phyloP scores from a whole-genome alignment of 495 filamentous ascomycete genomes.

The Massariosphaeria phaeospora region DNA sequence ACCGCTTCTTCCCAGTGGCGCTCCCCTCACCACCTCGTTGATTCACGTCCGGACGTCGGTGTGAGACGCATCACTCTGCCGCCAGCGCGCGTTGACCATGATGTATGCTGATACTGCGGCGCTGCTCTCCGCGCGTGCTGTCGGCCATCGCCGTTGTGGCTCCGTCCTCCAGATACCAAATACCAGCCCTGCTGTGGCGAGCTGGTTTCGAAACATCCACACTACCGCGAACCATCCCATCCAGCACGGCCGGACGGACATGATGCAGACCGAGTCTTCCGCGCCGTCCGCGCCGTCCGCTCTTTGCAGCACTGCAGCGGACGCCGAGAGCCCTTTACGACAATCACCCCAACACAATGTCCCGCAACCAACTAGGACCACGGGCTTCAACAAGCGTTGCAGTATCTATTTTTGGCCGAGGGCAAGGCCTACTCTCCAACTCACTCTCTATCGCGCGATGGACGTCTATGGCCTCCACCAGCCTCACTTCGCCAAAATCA shows the following conservation, averaged over 20 bases:
- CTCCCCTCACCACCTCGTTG: neutral
- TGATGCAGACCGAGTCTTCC: neutral
- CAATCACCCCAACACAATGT: neutral
- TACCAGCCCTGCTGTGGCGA: conserved; percentile 11
- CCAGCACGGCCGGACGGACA: neutral
- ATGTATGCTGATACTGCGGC: neutral
- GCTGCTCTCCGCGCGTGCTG: conserved; percentile 1
- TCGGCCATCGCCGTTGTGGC: conserved; percentile 5
- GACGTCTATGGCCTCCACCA: neutral
- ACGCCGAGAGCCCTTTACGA: neutral
- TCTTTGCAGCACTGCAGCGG: neutral
- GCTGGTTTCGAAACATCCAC: neutral
- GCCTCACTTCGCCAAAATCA: neutral
- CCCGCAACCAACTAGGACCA: neutral
- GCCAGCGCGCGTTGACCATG: neutral
- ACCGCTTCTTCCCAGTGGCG: conserved; percentile 5
- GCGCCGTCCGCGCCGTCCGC: neutral
- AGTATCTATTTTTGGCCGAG: conserved; percentile 1
- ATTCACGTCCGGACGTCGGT: conserved; percentile 4
- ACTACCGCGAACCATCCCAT: neutral
- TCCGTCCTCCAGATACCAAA: neutral
- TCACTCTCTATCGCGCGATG: neutral
- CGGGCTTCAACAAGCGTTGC: too few species aligned
- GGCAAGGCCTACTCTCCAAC: neutral
- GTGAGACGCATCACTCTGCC: conserved; percentile 14